Base-by-base conservation (phyloP, 495 filamentous ascomycete species). In the Xeromyces bisporus region DNA sequence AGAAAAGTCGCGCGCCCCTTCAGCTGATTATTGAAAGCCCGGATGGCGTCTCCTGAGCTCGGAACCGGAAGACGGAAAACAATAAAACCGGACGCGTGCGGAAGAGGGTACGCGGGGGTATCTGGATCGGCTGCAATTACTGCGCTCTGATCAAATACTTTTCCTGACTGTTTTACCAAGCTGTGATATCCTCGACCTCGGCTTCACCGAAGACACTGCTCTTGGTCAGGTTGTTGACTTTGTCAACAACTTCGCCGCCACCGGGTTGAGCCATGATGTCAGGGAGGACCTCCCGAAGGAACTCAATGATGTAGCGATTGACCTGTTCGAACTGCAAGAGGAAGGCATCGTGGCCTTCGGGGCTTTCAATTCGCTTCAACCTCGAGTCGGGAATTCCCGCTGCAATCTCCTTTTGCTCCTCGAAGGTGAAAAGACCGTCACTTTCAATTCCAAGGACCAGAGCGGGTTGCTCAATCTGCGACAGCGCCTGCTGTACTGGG, bases 291-390 rank as follows among this genome's bases (percentile, higher is more conserved):
- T 89, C 73, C 26, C 71, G 60, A 57, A 97, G 63, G 43, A 97
- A 97, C 14, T 73, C 71, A 5, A 94, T 46, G 26, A 93, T 79
- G 48, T 92, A 77, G 15, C 54, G 56, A 51, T 97, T 97, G 35
- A 96, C 89, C 59, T 96, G 87, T 56, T 93, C 80, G 43, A 97
- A 97, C 50, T 96, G 85, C 31, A 97, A 58, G 39, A 97, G 58
- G 53, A 97, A 97, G 1, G 89, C 89, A 50, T 97, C 89, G 41
- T 97, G 89, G 6, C 89, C 89, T 48, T 97, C 89, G 2, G 82
- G 77, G 38, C 77, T 85, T 42, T 94, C 82, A 29, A 97, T 97
- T 18, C 70, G 80, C 48, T 82, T 69, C 15, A 97, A 55, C 15
- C 74, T 61, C 0, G 78, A 75, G 37, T 86, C 60, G 1, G 77